phyloP scores from a whole-genome alignment of 768 basidiomycete genomes.

The Amanita polypyramis region DNA sequence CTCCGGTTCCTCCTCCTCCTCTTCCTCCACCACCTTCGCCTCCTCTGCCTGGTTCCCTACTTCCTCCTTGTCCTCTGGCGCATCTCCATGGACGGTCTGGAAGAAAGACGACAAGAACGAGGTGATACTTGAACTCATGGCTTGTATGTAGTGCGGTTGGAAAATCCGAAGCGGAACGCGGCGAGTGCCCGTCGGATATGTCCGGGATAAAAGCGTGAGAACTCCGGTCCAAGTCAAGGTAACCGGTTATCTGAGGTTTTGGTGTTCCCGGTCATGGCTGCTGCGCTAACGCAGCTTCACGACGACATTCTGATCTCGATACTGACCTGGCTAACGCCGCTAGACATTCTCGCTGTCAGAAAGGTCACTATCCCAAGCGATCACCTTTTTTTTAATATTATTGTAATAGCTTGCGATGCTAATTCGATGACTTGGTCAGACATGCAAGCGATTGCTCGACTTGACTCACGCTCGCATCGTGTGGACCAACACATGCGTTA shows the following conservation, averaged over 20 bases:
- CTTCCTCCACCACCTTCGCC: conserved; percentile 22
- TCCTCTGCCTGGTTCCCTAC: conserved; percentile 45
- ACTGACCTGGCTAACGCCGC: conserved; percentile 22
- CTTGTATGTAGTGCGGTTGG: conserved; percentile 5
- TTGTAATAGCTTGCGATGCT: background rate
- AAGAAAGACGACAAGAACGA: conserved; percentile 38
- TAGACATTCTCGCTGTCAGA: conserved; percentile 30
- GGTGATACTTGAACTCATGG: conserved; percentile 28
- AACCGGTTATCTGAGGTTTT: background rate
- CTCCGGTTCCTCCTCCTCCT: conserved; percentile 61
- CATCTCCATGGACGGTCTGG: conserved; percentile 32
- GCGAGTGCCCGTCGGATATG: no score
- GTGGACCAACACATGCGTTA: conserved; percentile 42
- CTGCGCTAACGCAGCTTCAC: conserved; percentile 8
- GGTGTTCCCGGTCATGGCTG: background rate
- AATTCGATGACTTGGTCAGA: conserved; percentile 25
- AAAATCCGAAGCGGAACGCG: no score
- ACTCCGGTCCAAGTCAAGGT: background rate
- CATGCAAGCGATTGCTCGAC: conserved; percentile 34
- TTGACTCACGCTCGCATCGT: conserved; percentile 41
- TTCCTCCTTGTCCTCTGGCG: conserved; percentile 34
- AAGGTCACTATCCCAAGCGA: conserved; percentile 22
- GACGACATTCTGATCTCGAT: conserved; percentile 24
- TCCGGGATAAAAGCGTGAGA: conserved; percentile 3
- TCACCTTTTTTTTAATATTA: background rate